phyloP scores from a whole-genome alignment of 2,329 filamentous ascomycete species.

The Pseudogymnoascus destructans region DNA sequence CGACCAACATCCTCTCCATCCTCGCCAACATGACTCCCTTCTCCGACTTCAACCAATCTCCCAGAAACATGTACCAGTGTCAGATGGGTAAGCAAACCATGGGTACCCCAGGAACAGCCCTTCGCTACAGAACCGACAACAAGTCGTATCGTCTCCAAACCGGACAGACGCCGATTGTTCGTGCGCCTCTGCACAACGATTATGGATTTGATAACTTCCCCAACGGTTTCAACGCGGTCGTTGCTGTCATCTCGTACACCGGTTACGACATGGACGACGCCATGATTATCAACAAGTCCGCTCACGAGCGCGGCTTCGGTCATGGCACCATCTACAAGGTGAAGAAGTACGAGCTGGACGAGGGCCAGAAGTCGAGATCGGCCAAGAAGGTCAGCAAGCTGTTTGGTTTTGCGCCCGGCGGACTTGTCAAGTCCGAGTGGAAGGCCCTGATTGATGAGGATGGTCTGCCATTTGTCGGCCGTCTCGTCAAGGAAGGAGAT shows the following conservation, averaged over 20 bases:
- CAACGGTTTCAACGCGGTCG: conserved; percentile 87
- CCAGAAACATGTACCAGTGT: conserved; percentile 98
- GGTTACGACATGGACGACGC: conserved; percentile 99
- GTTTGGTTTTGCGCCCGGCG: conserved; percentile 79
- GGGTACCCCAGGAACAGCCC: conserved; percentile 82
- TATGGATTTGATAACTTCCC: conserved; percentile 98
- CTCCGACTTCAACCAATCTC: conserved; percentile 96
- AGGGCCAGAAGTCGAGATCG: conserved; percentile 51
- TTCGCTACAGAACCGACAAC: conserved; percentile 86
- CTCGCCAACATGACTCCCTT: conserved; percentile 98
- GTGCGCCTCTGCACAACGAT: conserved; percentile 83
- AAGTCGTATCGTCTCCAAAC: conserved; percentile 92
- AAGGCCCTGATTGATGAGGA: conserved; percentile 71
- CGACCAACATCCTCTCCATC: conserved; percentile 94
- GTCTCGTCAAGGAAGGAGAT: conserved; percentile 65
- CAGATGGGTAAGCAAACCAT: conserved; percentile 99
- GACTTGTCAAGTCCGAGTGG: conserved; percentile 56
- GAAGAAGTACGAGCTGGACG: conserved; percentile 76
- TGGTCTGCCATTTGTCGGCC: conserved; percentile 71
- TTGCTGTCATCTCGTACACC: conserved; percentile 96
- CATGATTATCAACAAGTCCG: conserved; percentile 98
- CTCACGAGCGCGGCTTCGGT: conserved; percentile 89
- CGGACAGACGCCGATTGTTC: conserved; percentile 86
- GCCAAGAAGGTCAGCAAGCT: conserved; percentile 62
- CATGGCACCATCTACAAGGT: conserved; percentile 97